Conservation (phyloP, 1,139 yeast species). For the Saccharomyces hybrid region DNA sequence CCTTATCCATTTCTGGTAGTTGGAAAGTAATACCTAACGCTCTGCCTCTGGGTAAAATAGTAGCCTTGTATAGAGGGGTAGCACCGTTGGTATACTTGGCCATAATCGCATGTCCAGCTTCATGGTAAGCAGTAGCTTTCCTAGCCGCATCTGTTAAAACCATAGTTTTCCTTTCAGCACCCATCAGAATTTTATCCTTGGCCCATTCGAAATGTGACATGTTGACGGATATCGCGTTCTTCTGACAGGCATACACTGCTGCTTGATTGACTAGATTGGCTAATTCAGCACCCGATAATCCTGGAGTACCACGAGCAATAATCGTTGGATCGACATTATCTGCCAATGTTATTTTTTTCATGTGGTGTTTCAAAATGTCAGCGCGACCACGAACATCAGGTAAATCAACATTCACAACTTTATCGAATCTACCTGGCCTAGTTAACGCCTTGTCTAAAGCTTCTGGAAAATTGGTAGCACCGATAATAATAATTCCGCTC, state of each 20-base stretch:
- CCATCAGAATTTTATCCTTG: slow-evolving; percentile 93
- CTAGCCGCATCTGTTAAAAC: slow-evolving; percentile 93
- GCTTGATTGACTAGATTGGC: slow-evolving; percentile 97
- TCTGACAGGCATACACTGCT: slow-evolving; percentile 92
- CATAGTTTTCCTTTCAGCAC: slow-evolving; percentile 97
- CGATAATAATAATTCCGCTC: slow-evolving; percentile 89
- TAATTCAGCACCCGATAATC: slow-evolving; percentile 93
- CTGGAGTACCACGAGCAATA: slow-evolving; percentile 95
- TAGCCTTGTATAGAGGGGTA: slow-evolving; percentile 91
- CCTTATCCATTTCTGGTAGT: slow-evolving; percentile 97
- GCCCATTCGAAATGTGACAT: slow-evolving; percentile 98
- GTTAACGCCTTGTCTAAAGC: slow-evolving; percentile 93
- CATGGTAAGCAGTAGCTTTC: slow-evolving; percentile 93
- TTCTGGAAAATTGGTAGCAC: slow-evolving; percentile 98
- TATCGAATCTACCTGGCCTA: slow-evolving; percentile 97
- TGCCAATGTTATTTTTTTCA: slow-evolving; percentile 82
- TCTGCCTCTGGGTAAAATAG: slow-evolving; percentile 92
- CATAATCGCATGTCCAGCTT: slow-evolving; percentile 98
- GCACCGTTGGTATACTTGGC: slow-evolving; percentile 96
- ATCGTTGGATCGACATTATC: slow-evolving; percentile 80
- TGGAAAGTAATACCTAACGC: slow-evolving; percentile 96
- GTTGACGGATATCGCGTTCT: slow-evolving; percentile 82
- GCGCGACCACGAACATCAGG: slow-evolving; percentile 98
- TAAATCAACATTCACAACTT: slow-evolving; percentile 86
- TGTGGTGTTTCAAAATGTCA: slow-evolving; percentile 85